Evolutionary conservation across 306 rosid species (phyloP).

Genomic region (Oxytropis ochrocephala): DNA sequence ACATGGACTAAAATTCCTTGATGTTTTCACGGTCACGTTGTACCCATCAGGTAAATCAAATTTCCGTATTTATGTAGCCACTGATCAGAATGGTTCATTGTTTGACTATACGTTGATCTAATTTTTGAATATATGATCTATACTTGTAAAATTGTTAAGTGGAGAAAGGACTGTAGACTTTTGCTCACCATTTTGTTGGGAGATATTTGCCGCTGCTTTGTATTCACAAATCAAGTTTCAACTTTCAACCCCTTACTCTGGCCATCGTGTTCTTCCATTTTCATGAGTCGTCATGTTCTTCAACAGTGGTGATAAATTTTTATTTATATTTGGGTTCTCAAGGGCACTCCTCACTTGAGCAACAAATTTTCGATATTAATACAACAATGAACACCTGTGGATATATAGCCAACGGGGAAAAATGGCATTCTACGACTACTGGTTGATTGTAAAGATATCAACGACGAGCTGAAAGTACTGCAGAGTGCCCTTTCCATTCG

Average conservation of each 20-base stretch:
- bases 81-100: background rate
- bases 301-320: background rate
- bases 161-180: background rate
- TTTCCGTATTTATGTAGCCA: background rate
- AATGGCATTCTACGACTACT: background rate
- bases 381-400: background rate
- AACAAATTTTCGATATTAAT: background rate
- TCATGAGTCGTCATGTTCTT: background rate
- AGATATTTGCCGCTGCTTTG: background rate
- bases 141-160: background rate
- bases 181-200: background rate
- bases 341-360: background rate
- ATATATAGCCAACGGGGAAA: background rate
- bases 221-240: background rate
- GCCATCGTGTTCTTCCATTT: background rate
- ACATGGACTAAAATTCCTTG: constrained; percentile 16
- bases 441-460: too few relatives aligned
- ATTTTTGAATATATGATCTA: constrained; percentile 1
- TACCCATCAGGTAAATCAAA: background rate
- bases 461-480: too few relatives aligned
- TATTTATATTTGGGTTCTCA: background rate
- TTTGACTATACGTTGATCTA: background rate
- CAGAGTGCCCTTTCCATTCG: too few relatives aligned
- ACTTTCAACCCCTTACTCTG: background rate
- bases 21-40: constrained; percentile 6